These are phyloP conservation scores for Paecilomyces dactylethromorphus DNA, from an alignment of 2,329 filamentous ascomycete genomes.

Conservation along the genomic window DNA sequence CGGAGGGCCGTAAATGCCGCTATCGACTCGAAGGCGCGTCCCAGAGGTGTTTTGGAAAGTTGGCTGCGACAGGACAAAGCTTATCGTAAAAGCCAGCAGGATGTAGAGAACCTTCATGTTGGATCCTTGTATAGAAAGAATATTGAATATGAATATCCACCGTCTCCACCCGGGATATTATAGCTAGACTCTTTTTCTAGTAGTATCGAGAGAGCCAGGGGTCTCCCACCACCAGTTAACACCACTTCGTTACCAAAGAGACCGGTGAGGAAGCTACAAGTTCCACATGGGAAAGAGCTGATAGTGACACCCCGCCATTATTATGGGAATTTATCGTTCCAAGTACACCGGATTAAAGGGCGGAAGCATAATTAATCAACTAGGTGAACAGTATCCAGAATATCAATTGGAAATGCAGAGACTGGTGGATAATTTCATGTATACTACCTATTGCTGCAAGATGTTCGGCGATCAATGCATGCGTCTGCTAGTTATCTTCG, in stretches of 20 bases:
- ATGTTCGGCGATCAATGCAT: background rate
- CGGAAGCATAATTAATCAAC: background rate
- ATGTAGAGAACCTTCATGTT: background rate
- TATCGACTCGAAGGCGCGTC: constrained; percentile 33
- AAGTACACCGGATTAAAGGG: background rate
- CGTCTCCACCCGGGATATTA: too few species aligned
- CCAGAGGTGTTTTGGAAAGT: background rate
- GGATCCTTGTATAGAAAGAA: too few species aligned
- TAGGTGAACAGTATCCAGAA: background rate
- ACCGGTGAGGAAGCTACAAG: background rate
- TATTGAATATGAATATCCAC: too few species aligned
- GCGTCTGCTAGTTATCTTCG: background rate
- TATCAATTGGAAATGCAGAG: background rate
- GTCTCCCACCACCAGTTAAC: too few species aligned
- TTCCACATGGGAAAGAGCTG: background rate
- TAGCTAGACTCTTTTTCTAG: too few species aligned
- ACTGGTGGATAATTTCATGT: background rate
- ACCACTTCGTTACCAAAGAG: background rate
- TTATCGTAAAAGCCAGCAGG: background rate
- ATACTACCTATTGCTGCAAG: background rate
- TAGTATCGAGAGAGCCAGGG: too few species aligned
- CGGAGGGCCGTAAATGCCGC: constrained; percentile 41
- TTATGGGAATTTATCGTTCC: background rate
- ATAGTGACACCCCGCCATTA: background rate
- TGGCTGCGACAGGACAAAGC: background rate